phyloP scores from a whole-genome alignment of 257 asterid species.

The Osmanthus fragrans region DNA sequence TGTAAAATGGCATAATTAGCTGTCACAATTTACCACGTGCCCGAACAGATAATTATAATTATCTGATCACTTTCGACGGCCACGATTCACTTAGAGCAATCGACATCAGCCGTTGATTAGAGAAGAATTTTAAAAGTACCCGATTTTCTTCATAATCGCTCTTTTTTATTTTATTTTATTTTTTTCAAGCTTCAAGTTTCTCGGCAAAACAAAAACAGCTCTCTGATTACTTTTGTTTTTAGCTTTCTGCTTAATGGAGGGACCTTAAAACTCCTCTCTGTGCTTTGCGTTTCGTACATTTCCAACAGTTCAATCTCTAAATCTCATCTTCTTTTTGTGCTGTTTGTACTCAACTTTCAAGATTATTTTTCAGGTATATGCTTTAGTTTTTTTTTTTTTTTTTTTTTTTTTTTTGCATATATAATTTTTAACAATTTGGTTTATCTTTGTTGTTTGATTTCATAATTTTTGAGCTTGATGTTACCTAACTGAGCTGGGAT shows the following conservation, averaged over 20 bases:
- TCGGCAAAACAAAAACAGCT: constrained; percentile 35
- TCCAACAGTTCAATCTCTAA: constrained; percentile 26
- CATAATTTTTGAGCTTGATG: neutral
- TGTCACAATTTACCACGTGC: constrained; percentile 52
- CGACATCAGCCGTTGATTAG: constrained; percentile 32
- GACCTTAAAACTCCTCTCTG: constrained; percentile 47
- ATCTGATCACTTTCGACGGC: constrained; percentile 32
- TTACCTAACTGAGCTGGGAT: constrained; percentile 33
- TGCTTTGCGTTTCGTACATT: constrained; percentile 28
- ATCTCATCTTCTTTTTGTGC: constrained; percentile 23
- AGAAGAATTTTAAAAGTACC: neutral
- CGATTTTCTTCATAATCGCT: neutral
- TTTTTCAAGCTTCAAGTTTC: constrained; percentile 26
- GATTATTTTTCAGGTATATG: constrained; percentile 28
- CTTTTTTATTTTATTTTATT: constrained; percentile 14
- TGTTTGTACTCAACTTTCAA: neutral
- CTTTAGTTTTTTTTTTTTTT: neutral
- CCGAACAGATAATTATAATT: constrained; percentile 45
- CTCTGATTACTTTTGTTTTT: constrained; percentile 28
- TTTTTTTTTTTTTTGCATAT: neutral
- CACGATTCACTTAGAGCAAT: neutral
- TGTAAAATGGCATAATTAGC: constrained; percentile 51
- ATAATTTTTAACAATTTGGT: neutral
- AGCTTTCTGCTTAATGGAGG: constrained; percentile 57
- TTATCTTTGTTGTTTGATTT: neutral